Percentiles rank a stretch among this genome's conserved stretches.
These are phyloP conservation scores for Coniochaeta sp. DNA, from an alignment of 2,329 filamentous ascomycete species.

Conservation along the genomic window DNA sequence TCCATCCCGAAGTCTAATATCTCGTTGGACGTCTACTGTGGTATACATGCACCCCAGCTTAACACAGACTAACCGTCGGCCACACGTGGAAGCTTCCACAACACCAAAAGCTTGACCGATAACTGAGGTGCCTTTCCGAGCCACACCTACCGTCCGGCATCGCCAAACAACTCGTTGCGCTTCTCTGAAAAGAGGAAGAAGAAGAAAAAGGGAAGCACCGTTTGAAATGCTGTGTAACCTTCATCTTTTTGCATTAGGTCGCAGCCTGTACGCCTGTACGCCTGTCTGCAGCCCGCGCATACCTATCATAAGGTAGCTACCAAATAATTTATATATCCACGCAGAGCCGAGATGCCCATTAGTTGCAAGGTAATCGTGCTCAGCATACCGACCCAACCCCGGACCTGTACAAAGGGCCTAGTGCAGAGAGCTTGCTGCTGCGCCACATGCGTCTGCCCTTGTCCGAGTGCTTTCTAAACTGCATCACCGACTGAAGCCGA, in stretches of 20 bases:
- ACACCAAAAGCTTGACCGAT: constrained; percentile 1
- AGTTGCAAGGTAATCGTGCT: background rate
- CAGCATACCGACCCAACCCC: background rate
- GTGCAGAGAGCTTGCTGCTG: background rate
- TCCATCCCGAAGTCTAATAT: background rate
- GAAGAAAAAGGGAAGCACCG: no score
- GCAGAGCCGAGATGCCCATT: background rate
- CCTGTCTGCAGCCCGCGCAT: background rate
- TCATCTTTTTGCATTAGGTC: background rate
- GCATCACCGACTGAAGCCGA: background rate
- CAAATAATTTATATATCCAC: background rate
- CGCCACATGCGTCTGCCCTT: background rate
- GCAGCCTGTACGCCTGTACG: background rate
- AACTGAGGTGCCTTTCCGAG: background rate
- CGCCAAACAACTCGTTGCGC: background rate
- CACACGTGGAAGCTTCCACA: background rate
- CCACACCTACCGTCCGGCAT: background rate
- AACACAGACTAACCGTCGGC: background rate
- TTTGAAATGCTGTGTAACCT: background rate
- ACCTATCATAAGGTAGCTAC: background rate
- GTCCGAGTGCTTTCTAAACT: background rate
- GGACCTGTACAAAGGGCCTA: background rate
- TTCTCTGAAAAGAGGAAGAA: background rate
- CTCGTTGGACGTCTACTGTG: background rate
- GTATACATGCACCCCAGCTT: no score